Base-by-base conservation (phyloP, 495 filamentous ascomycete species). In the Daldinia concentrica region DNA sequence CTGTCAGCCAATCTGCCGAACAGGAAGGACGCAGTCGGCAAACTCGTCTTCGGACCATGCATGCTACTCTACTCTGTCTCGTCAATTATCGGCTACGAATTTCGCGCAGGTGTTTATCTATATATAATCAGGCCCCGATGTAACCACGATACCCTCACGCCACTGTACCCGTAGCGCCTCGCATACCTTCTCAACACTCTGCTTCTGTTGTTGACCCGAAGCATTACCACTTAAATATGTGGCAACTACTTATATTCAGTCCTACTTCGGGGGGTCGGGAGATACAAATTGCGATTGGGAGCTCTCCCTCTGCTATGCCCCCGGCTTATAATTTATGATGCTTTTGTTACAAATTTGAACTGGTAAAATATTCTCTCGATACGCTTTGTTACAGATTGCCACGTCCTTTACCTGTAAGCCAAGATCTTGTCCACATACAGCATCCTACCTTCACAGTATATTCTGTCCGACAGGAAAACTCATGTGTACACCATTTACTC, bases 1-100 rank as follows among this genome's bases (percentile, higher is more conserved):
- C 66, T 57, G 58, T 41, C 51, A 17, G 24, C 11, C 39, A 37
- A 68, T 68, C 58, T 68, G 66, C 66, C 66, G 66, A 69, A 64
- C 60, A 58, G 66, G 60, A 69, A 69, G 60, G 66, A 63, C n/a
- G 66, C 43, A 64, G 12, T 64, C 60, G 66, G 59, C 24, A 69
- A 54, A 51, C 60, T 43, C 34, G 24, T 41, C 15, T 61, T 50
- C 51, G 54, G 57, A 26, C 37, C n/a, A 52, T 62, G 57, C 61
- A 60, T 65, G 37, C 62, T 41, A 64, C 62, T 45, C 62, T 41
- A 64, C 62, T 45, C 56, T 69, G n/a, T 14, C 19, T 32, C 29
- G 29, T 32, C 29, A 32, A 32, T 32, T 8, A 2, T 32, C 54
- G 45, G 61, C 52, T 55, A 39, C 55, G 36, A 56, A 64, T 64